These are phyloP conservation scores for Colletotrichum musae DNA, from an alignment of 2,329 filamentous ascomycete species.

Conservation along the genomic window DNA sequence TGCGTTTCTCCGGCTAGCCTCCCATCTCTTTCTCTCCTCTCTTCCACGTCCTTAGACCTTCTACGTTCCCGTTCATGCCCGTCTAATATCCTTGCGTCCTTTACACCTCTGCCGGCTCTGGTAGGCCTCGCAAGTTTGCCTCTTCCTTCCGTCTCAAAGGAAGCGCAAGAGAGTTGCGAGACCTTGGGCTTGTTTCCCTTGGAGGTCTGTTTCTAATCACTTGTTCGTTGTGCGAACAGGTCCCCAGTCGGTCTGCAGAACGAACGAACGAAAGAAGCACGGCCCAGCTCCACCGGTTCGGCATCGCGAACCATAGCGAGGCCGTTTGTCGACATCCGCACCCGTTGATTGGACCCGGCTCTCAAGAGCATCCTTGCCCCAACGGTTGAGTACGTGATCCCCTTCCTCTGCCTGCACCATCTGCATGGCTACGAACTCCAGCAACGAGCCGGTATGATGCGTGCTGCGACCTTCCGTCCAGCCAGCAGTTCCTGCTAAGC, in stretches of 20 bases:
- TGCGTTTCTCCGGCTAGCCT: conserved; percentile 39
- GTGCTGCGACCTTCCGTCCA: conserved; percentile 30
- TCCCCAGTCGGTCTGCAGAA: conserved; percentile 32
- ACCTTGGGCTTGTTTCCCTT: conserved; percentile 27
- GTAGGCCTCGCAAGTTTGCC: conserved; percentile 23
- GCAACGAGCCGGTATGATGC: conserved; percentile 38
- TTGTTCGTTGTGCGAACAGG: conserved; percentile 40
- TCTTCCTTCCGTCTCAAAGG: conserved; percentile 21
- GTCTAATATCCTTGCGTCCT: conserved; percentile 17
- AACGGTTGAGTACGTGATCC: conserved; percentile 43
- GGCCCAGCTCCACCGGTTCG: conserved; percentile 32
- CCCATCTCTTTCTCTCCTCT: conserved; percentile 34
- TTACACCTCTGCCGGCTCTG: conserved; percentile 12
- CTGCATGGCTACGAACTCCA: conserved; percentile 37
- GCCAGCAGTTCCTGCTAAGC: conserved; percentile 34
- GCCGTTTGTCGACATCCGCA: conserved; percentile 34
- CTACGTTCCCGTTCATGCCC: conserved; percentile 20
- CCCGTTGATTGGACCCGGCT: conserved; percentile 36
- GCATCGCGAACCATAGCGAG: conserved; percentile 34
- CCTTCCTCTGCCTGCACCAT: conserved; percentile 24
- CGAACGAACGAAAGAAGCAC: conserved; percentile 39
- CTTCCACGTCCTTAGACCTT: conserved; percentile 17
- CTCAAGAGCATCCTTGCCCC: conserved; percentile 21
- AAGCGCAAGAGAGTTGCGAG: conserved; percentile 29
- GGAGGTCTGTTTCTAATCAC: conserved; percentile 38